These are phyloP conservation scores for Colletotrichum sp. DNA, from an alignment of 2,329 filamentous ascomycete species.

Conservation along the genomic window DNA sequence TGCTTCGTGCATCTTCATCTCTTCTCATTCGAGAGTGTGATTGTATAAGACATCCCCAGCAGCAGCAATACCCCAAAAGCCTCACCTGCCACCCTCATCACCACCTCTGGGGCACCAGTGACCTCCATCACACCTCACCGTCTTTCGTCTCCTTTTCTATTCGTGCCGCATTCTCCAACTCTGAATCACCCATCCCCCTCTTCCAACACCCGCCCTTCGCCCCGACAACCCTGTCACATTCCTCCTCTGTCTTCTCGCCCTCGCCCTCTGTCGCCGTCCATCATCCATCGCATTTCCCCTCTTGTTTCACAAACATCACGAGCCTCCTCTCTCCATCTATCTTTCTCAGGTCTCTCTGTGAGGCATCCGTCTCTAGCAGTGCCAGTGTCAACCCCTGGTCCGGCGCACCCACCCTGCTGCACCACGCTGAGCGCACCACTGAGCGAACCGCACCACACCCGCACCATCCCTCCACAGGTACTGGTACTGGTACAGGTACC, in stretches of 20 bases:
- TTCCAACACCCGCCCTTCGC: neutral
- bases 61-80: neutral
- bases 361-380: neutral
- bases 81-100: constrained; percentile 3
- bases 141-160: neutral
- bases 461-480: neutral
- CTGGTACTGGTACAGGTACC: neutral
- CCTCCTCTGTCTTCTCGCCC: neutral
- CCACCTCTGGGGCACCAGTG: neutral
- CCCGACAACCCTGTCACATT: neutral
- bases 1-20: neutral
- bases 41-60: constrained; percentile 3
- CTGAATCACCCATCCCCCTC: neutral
- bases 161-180: neutral
- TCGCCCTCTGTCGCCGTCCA: neutral
- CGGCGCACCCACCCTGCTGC: neutral
- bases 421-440: neutral
- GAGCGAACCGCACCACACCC: constrained; percentile 4
- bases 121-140: neutral
- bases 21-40: neutral
- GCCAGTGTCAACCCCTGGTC: neutral
- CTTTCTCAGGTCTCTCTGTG: neutral
- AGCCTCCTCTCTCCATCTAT: neutral
- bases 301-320: constrained; percentile 20
- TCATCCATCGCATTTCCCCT: neutral